Base-by-base conservation (phyloP, 2,329 filamentous ascomycete genomes). In the Cladophialophora carrionii region DNA sequence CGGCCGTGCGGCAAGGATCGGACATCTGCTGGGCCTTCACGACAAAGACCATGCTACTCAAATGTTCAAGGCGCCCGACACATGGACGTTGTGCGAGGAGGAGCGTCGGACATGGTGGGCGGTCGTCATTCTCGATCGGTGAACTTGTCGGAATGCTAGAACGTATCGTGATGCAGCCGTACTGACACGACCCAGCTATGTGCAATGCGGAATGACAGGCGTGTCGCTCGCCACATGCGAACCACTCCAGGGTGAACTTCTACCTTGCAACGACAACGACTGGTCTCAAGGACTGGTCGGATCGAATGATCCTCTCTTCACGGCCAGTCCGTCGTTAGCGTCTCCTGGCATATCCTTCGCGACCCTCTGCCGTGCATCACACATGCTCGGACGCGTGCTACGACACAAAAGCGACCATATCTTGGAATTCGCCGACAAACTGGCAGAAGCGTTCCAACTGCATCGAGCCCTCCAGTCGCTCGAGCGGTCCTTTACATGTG, bases 101-200 rank as follows among this genome's bases (percentile, higher is more conserved):
- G 71, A 73, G 32, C 72, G 73, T 1, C 70, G 76, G 4, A 69
- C 71, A 1, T 76, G 74, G 74, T 78, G 76, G 76, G 70, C 72
- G 1, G 67, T 74, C 0, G 69, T 76, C 12, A 73, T 75, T 17
- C 71, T 78, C 0, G 75, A 78, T 34, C 68, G 75, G 74, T 75
- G 68, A n/a, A 64, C 67, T 8, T 24, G 10, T n/a, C 5, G 20
- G 14, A n/a, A 46, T 9, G 22, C 17, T 17, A 22, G 12, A n/a
- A n/a, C n/a, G n/a, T n/a, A 8, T 14, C 7, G 22, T 8, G 0
- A 31, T 32, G 51, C 31, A 5, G 24, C 4, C n/a, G 26, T 29
- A 32, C 43, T 46, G 14, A 46, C 17, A 9, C 17, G 10, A 12
- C 34, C 29, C 17, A 67, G 75, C 69, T 34, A 71, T 71, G 29